Percentiles rank a stretch among this genome's conserved stretches.
phyloP scores from a whole-genome alignment of 441 rosid genomes.

The Gossypium davidsonii region DNA sequence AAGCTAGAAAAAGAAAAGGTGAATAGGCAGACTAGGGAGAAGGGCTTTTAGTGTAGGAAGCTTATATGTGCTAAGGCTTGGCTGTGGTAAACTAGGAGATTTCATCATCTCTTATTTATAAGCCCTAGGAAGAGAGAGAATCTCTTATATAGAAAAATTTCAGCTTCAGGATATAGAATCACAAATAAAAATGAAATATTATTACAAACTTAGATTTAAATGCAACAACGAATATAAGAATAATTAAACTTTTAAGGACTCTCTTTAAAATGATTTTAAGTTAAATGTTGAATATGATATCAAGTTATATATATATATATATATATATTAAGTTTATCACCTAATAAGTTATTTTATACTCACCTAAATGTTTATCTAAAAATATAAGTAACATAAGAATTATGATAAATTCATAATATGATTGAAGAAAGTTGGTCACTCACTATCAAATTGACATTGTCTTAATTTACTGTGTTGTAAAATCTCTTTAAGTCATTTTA shows the following conservation, averaged over 20 bases:
- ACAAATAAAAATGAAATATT: not conserved
- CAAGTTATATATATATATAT: no score
- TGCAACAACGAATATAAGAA: not conserved
- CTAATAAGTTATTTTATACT: no score
- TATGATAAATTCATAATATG: not conserved
- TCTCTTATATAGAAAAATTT: not conserved
- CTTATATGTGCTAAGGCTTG: not conserved
- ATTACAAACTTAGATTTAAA: not conserved
- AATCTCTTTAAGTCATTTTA: no score
- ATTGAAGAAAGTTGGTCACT: no score
- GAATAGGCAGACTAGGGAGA: not conserved
- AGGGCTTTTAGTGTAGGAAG: not conserved
- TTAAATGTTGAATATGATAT: no score
- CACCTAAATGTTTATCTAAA: not conserved
- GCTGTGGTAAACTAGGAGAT: conserved; percentile 40
- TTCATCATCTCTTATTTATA: conserved; percentile 31
- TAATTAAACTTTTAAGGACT: not conserved
- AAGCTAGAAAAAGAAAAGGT: not conserved
- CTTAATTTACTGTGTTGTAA: no score
- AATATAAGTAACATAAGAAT: not conserved
- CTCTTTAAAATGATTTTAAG: no score
- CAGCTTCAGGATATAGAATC: not conserved
- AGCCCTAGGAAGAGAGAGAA: not conserved
- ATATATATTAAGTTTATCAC: no score
- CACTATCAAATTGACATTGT: no score